Evolutionary conservation across 1,284 basidiomycete genomes (phyloP), one percentile per base, ranked within the genome.

Genomic region (Flammula alnicola): DNA sequence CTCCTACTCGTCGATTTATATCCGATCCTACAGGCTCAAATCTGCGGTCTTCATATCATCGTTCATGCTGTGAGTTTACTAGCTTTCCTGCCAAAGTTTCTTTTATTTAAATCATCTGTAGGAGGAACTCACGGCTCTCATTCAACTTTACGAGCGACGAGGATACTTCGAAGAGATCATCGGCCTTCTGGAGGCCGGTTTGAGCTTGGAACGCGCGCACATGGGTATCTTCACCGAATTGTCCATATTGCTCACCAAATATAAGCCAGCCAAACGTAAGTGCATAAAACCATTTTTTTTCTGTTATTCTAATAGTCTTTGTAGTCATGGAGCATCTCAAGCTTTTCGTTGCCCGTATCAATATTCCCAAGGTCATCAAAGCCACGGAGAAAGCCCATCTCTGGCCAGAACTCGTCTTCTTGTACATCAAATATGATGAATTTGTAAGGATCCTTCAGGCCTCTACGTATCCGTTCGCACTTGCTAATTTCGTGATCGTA

Each of bases 351-450:
- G 90, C 94, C 40, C 91, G 97, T 51, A 95, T 96, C 80, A 99
- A 98, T 72, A 95, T 98, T 60, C 88, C 91, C 41, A 88, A 90
- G 80, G 94, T 98, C 63, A 95, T 99, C 77, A 91, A 89, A 73
- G 93, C 93, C 9, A 84, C 94, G 5, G 94, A 98, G 73, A 90
- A 91, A 64, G 94, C 93, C n/a, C 96, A 99, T 62, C 84, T 99
- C 47, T 99, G 97, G 96, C 88, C 94, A n/a, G 97, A 99, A 68
- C 83, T 98, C 14, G 96, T 99, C 38, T 99, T 95, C 83, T 75
- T 98, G 44, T 98, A 98, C 74, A 88, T 98, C 75, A 97, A 97
- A 73, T 99, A 99, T 65, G 96, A 97, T 67, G 90, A 94, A 79
- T 93, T 88, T 64, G 89, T 90, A 57, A 64, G 88, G 74, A 5